phyloP scores from a whole-genome alignment of 2,329 filamentous ascomycete species.

The Diaporthe citrichinensis region DNA sequence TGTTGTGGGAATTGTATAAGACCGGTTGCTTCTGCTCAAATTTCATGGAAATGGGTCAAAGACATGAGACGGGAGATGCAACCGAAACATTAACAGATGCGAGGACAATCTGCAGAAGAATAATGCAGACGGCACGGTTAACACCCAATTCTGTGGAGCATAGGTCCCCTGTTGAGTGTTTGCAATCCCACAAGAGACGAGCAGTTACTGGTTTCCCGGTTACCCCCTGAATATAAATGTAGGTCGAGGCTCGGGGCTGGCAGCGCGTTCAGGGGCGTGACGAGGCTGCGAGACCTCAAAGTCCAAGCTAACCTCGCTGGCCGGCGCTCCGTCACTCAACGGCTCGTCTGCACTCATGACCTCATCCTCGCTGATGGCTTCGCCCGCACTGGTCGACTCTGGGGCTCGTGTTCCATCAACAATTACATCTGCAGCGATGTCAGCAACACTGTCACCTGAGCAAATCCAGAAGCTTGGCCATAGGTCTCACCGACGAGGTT shows the following conservation, averaged over 20 bases:
- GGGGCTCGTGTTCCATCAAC: not conserved
- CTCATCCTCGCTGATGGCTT: not conserved
- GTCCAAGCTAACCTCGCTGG: not conserved
- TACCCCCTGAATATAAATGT: not conserved
- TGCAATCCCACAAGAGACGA: not conserved
- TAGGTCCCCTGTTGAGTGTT: not conserved
- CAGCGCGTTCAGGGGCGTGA: not conserved
- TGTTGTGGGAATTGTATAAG: not conserved
- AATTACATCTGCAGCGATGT: not conserved
- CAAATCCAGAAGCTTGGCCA: not conserved
- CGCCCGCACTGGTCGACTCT: not conserved
- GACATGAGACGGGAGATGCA: not conserved
- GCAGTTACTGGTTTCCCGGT: not conserved
- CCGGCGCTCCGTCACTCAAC: not conserved
- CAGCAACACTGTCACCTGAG: not conserved
- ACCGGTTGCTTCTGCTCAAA: not conserved
- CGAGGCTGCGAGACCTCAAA: not conserved
- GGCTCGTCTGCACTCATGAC: not conserved
- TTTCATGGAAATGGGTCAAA: not conserved
- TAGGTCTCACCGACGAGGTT: not conserved
- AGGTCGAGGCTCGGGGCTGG: not conserved
- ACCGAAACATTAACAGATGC: not conserved
- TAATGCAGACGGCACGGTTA: not conserved
- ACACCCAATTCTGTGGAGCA: not conserved
- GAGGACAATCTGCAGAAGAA: not conserved